Evolutionary conservation across 2,329 filamentous ascomycete genomes (phyloP).

Genomic region (Exophiala lecanii-corni): DNA sequence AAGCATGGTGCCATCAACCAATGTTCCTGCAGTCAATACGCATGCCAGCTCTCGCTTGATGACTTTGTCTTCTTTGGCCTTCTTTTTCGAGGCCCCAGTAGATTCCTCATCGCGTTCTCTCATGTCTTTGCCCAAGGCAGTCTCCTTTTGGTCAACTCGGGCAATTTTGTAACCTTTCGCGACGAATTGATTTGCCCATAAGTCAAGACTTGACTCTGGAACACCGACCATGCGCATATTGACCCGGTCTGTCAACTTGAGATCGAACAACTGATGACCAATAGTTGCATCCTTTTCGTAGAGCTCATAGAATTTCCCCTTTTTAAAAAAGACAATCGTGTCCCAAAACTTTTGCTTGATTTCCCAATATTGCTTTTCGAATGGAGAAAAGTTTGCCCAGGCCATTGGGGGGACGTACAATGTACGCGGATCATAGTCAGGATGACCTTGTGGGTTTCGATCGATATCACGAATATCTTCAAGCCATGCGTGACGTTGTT

Average conservation of each 20-base stretch:
- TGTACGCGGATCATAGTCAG: conserved; percentile 86
- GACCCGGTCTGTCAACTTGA: conserved; percentile 95
- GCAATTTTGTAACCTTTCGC: conserved; percentile 98
- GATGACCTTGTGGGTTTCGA: conserved; percentile 68
- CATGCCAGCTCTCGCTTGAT: conserved; percentile 87
- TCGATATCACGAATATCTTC: conserved; percentile 82
- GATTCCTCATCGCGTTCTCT: conserved; percentile 70
- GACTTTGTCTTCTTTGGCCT: conserved; percentile 77
- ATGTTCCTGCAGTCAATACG: conserved; percentile 84
- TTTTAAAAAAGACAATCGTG: conserved; percentile 98
- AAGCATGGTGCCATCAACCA: conserved; percentile 94
- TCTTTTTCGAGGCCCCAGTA: conserved; percentile 35
- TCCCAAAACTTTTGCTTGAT: conserved; percentile 99
- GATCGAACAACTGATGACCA: conserved; percentile 91
- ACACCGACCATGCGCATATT: conserved; percentile 99
- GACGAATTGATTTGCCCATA: conserved; percentile 98
- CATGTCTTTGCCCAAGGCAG: conserved; percentile 95
- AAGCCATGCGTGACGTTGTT: conserved; percentile 85
- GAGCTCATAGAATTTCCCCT: conserved; percentile 97
- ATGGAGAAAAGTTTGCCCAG: conserved; percentile 80
- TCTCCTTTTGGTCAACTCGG: conserved; percentile 93
- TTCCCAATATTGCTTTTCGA: conserved; percentile 98
- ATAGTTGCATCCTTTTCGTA: conserved; percentile 98
- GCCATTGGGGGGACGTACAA: conserved; percentile 82
- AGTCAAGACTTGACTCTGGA: conserved; percentile 87